Percentiles rank a stretch among this genome's conserved stretches.
These are phyloP conservation scores for Hysterangium stoloniferum DNA, from an alignment of 768 basidiomycete species.

Conservation along the genomic window DNA sequence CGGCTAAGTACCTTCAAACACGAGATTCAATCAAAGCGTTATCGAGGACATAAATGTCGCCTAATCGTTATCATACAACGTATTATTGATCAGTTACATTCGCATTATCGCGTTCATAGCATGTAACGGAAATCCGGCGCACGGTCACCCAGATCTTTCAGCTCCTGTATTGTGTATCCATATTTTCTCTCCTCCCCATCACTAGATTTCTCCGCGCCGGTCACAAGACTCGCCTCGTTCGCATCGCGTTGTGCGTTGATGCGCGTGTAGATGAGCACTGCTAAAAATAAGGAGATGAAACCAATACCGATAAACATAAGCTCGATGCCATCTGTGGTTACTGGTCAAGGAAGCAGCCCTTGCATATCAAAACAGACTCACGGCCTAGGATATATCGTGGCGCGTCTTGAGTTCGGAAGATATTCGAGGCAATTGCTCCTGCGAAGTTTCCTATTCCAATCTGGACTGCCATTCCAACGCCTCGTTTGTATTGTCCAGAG, in stretches of 20 bases:
- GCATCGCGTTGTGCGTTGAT: constrained; percentile 50
- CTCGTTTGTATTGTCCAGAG: constrained; percentile 64
- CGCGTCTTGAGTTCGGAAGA: constrained; percentile 50
- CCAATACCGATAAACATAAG: constrained; percentile 66
- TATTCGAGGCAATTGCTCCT: constrained; percentile 56
- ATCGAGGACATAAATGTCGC: no score
- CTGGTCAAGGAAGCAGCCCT: not conserved
- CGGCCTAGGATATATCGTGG: constrained; percentile 59
- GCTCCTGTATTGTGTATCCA: constrained; percentile 19
- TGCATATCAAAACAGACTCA: constrained; percentile 18
- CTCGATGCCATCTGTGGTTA: constrained; percentile 44
- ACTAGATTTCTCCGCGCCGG: constrained; percentile 13
- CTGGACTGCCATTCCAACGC: constrained; percentile 58
- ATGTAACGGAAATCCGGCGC: constrained; percentile 60
- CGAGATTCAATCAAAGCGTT: no score
- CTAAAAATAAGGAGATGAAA: constrained; percentile 41
- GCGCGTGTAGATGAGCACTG: constrained; percentile 40
- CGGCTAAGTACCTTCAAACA: no score
- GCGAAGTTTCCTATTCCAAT: constrained; percentile 60
- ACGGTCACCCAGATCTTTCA: constrained; percentile 44
- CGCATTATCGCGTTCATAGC: no score
- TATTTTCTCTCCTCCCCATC: not conserved
- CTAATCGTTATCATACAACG: no score
- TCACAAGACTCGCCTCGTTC: constrained; percentile 6
- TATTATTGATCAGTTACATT: no score